phyloP scores from a whole-genome alignment of 2,329 filamentous ascomycete species.

The Aspergillus tubingensis region DNA sequence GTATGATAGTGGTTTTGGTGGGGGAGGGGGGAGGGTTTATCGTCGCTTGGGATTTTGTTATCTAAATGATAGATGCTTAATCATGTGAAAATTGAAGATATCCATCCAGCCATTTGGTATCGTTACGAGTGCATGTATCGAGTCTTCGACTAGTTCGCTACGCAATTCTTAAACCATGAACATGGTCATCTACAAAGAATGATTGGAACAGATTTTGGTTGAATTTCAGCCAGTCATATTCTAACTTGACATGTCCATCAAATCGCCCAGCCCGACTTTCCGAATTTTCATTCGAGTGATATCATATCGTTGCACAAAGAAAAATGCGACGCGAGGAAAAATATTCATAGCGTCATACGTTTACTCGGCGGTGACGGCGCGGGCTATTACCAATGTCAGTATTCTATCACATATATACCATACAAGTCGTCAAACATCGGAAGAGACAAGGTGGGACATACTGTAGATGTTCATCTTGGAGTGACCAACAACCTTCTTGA shows the following conservation, averaged over 20 bases:
- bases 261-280: constrained; percentile 38
- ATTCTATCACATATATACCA: background rate
- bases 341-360: constrained; percentile 33
- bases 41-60: too few species aligned
- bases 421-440: too few species aligned
- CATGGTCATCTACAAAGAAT: constrained; percentile 1
- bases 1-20: background rate
- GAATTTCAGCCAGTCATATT: constrained; percentile 29
- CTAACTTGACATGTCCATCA: constrained; percentile 40
- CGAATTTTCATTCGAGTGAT: constrained; percentile 35
- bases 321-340: constrained; percentile 39
- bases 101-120: too few species aligned
- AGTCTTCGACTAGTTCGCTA: too few species aligned
- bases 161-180: too few species aligned
- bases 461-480: constrained; percentile 98
- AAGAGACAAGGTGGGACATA: too few species aligned
- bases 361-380: constrained; percentile 49
- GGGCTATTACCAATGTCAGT: constrained; percentile 33
- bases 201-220: constrained; percentile 31
- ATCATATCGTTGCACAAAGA: constrained; percentile 42
- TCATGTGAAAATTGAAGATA: too few species aligned
- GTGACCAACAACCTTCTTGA: constrained; percentile 96
- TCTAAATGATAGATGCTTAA: too few species aligned
- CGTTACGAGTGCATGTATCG: too few species aligned
- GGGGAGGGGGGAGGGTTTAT: background rate